Evolutionary conservation across 352 stramenopile species (phyloP).

Genomic region (Phytophthora boehmeriae): DNA sequence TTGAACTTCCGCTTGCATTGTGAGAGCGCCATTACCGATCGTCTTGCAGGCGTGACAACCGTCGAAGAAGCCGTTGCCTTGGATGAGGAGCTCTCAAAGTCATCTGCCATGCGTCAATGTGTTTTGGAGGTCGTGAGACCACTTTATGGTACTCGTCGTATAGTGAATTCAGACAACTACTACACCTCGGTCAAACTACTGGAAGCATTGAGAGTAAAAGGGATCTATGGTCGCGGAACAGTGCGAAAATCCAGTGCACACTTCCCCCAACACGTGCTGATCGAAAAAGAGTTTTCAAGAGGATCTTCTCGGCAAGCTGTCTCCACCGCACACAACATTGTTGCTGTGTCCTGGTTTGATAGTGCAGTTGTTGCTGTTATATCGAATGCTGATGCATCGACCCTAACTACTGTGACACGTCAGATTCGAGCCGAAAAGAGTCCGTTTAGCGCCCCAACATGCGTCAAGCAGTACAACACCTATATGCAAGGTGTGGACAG

Average conservation of each 20-base stretch:
- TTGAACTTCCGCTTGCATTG: no score
- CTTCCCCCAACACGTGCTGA: background rate
- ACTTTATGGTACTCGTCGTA: no score
- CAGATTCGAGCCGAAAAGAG: background rate
- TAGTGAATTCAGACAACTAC: slow-evolving; percentile 1
- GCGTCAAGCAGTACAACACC: background rate
- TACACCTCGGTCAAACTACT: background rate
- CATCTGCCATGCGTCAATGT: no score
- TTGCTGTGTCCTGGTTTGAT: background rate
- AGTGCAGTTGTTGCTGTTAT: background rate
- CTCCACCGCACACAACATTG: background rate
- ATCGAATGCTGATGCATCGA: no score
- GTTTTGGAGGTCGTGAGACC: no score
- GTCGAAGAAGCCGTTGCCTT: background rate
- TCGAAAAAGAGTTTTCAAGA: background rate
- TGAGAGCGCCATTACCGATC: slow-evolving; percentile 19
- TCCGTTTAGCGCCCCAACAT: background rate
- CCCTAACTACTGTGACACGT: background rate
- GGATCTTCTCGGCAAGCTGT: background rate
- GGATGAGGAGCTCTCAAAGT: no score
- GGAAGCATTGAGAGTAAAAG: background rate
- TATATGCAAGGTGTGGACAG: background rate
- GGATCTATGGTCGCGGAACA: background rate
- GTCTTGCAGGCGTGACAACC: background rate
- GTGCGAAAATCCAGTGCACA: background rate